phyloP scores from a whole-genome alignment of 768 basidiomycete species.

The Pleurotus giganteus region DNA sequence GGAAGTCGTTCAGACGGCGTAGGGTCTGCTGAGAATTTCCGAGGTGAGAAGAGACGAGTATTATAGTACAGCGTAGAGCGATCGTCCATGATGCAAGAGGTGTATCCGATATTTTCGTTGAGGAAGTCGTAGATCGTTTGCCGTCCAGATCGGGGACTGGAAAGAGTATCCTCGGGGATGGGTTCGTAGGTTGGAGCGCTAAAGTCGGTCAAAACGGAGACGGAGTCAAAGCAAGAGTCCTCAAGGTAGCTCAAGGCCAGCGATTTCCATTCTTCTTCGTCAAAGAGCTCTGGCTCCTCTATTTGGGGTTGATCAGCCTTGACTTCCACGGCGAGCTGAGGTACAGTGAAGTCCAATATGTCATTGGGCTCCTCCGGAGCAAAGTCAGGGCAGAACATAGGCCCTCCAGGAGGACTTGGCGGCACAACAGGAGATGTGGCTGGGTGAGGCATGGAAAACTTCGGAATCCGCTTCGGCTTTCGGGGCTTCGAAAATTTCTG shows the following conservation, averaged over 20 bases:
- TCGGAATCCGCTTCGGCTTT: neutral
- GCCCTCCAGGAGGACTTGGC: neutral
- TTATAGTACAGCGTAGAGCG: slow-evolving; percentile 47
- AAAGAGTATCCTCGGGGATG: neutral
- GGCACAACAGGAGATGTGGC: neutral
- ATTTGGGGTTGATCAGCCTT: neutral
- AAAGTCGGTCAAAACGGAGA: neutral
- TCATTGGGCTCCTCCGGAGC: neutral
- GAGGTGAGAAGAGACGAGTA: slow-evolving; percentile 25
- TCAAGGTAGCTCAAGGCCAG: neutral
- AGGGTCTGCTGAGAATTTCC: neutral
- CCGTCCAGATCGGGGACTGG: slow-evolving; percentile 29
- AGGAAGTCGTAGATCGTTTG: slow-evolving; percentile 49
- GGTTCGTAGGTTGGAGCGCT: neutral
- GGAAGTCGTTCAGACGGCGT: neutral
- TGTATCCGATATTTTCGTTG: slow-evolving; percentile 44
- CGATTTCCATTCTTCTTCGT: neutral
- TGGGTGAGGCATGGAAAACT: neutral
- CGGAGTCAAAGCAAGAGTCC: neutral
- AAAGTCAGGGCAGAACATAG: neutral
- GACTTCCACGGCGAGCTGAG: neutral
- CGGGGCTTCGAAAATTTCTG: neutral
- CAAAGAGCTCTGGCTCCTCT: neutral
- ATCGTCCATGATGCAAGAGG: slow-evolving; percentile 46
- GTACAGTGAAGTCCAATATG: neutral